Base-by-base conservation (phyloP, 805 yeast species). In the Metschnikowia kofuensis region DNA sequence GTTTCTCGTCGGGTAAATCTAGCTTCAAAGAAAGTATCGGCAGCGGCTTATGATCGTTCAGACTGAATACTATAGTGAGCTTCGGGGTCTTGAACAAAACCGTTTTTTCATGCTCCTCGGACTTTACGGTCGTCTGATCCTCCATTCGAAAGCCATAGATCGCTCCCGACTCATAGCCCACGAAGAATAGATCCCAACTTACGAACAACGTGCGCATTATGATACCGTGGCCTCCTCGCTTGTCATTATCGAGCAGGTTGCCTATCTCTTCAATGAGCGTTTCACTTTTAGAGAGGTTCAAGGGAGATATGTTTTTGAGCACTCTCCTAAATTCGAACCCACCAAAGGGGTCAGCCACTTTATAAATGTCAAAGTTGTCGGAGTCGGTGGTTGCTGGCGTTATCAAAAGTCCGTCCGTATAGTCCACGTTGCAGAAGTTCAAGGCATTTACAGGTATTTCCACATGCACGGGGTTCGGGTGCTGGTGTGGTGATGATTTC, bases 101-200 rank as follows among this genome's bases (percentile, higher is more conserved):
- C 2, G 54, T 26, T n/a, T 51, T 51, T 14, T 45, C 47, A 40
- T 45, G 43, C 2, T 27, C 40, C 8, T 27, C 13, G 9, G 42
- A 39, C 12, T 26, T 38, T 12, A 48, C 51, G 21, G 36, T 37
- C 7, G 36, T 42, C 12, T 47, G 32, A 7, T 48, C 53, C 29
- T 59, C 64, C 5, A 70, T 48, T 6, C 52, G 36, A 29, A 66
- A 57, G 0, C 69, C 73, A 21, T 64, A 35, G 7, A 73, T 45
- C 55, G 79, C 83, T 0, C 96, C 96, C 14, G 87, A 83, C 61
- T 88, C 96, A 59, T 78, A 88, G 1, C 95, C 96, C 6, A 84
- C 69, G 14, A 65, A 64, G 14, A 81, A 58, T 0, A 64, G 48
- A 7, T 48, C 31, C 2, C 59, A 55, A 10, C 56, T 57, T 1